Conservation (phyloP, 2,329 filamentous ascomycete genomes). For the Fusarium abutilonis region DNA sequence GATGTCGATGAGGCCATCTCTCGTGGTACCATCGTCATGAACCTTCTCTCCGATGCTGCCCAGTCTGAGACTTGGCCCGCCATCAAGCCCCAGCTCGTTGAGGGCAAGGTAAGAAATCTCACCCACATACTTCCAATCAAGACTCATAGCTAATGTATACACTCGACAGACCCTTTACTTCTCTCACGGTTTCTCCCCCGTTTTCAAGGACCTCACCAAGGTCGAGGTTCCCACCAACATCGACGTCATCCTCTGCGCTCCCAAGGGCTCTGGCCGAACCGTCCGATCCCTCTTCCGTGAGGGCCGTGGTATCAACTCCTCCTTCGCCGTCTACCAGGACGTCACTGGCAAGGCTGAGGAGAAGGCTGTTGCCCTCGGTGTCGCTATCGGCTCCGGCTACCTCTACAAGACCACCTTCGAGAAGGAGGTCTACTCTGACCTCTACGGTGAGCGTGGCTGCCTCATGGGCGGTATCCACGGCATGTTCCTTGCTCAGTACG, state of each 20-base stretch:
- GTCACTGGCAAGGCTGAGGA: conserved; percentile 98
- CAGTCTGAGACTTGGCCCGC: conserved; percentile 98
- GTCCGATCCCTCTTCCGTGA: conserved; percentile 99
- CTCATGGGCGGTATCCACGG: conserved; percentile 99
- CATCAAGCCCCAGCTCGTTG: conserved; percentile 97
- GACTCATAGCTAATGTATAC: conserved; percentile 37
- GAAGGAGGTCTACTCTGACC: conserved; percentile 99
- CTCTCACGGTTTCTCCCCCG: conserved; percentile 99
- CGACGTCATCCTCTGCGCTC: conserved; percentile 98
- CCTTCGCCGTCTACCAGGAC: conserved; percentile 97
- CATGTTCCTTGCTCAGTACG: conserved; percentile 99
- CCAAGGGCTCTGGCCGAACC: conserved; percentile 98
- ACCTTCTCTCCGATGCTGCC: conserved; percentile 96
- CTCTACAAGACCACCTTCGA: conserved; percentile 99
- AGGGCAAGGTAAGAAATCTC: conserved; percentile 84
- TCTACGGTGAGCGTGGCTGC: conserved; percentile 99
- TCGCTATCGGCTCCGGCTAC: conserved; percentile 97
- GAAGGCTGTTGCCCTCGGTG: conserved; percentile 95
- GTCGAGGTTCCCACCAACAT: conserved; percentile 95
- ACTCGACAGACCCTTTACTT: conserved; percentile 92
- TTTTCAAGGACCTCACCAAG: conserved; percentile 99
- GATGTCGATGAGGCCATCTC: conserved; percentile 96
- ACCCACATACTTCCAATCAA: not conserved
- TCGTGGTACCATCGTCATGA: conserved; percentile 97
- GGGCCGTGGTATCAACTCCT: conserved; percentile 99